Percentiles rank a stretch among this genome's conserved stretches.
Conservation (phyloP, 2,329 filamentous ascomycete species). For the Calonectria hongkongensis region DNA sequence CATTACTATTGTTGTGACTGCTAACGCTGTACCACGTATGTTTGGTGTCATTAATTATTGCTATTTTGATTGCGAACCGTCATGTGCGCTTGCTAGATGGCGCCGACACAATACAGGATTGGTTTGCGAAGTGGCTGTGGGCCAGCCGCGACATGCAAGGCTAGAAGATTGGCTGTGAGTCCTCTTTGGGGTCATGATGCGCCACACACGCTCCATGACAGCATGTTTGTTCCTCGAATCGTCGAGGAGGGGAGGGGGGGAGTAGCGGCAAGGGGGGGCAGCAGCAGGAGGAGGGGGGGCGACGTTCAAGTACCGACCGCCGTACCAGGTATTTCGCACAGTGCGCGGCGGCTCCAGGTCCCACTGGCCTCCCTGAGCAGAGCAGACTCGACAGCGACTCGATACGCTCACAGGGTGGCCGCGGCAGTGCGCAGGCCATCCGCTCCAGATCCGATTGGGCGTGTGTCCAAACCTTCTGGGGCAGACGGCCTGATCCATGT, state of each 20-base stretch:
- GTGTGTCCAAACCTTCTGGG: slow-evolving; percentile 43
- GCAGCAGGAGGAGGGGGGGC: background rate
- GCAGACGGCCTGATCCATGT: slow-evolving; percentile 51
- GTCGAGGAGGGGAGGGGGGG: background rate
- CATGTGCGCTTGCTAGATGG: slow-evolving; percentile 19
- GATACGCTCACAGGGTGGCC: slow-evolving; percentile 38
- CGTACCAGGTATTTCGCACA: slow-evolving; percentile 50
- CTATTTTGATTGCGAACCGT: slow-evolving; percentile 21
- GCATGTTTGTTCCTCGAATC: slow-evolving; percentile 26
- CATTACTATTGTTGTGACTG: slow-evolving; percentile 28
- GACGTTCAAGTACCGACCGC: slow-evolving; percentile 38
- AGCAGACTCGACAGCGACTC: slow-evolving; percentile 33
- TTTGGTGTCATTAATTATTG: slow-evolving; percentile 22
- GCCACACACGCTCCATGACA: slow-evolving; percentile 27
- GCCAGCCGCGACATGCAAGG: slow-evolving; percentile 21
- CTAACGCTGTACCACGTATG: slow-evolving; percentile 9
- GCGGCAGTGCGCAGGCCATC: slow-evolving; percentile 44
- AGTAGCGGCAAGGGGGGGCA: slow-evolving; percentile 20
- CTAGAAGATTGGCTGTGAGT: slow-evolving; percentile 13
- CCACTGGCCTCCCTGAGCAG: slow-evolving; percentile 1
- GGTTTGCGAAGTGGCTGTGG: slow-evolving; percentile 17
- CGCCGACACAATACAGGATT: background rate
- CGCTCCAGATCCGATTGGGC: slow-evolving; percentile 54
- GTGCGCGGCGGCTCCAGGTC: slow-evolving; percentile 47
- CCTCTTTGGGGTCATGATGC: slow-evolving; percentile 20